Percentiles rank a stretch among this genome's conserved stretches.
phyloP scores from a whole-genome alignment of 495 filamentous ascomycete species.

The Podospora anserina region DNA sequence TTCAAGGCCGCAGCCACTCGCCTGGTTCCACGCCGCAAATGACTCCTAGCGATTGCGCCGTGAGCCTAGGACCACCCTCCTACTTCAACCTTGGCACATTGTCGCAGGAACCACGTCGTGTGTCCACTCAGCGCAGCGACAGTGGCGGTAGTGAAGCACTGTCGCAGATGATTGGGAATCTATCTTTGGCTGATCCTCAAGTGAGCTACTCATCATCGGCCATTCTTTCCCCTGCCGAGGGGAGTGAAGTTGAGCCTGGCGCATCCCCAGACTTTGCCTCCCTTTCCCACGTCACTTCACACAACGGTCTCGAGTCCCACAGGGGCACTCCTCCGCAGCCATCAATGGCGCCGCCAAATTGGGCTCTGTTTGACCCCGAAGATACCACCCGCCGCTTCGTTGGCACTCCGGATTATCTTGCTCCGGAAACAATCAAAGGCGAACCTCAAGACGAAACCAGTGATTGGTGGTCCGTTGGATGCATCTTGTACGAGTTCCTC shows the following conservation, averaged over 20 bases:
- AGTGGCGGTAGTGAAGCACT: constrained; percentile 84
- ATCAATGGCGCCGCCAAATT: constrained; percentile 85
- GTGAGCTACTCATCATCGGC: constrained; percentile 34
- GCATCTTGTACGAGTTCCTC: constrained; percentile 94
- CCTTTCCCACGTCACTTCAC: constrained; percentile 60
- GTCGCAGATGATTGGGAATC: constrained; percentile 75
- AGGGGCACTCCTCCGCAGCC: constrained; percentile 63
- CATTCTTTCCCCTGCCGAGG: constrained; percentile 58
- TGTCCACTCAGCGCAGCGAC: constrained; percentile 87
- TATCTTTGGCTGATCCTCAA: constrained; percentile 69
- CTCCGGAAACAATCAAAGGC: constrained; percentile 94
- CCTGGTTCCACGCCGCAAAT: constrained; percentile 83
- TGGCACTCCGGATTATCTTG: constrained; percentile 94
- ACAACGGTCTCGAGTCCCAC: constrained; percentile 41
- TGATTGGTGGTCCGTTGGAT: constrained; percentile 99
- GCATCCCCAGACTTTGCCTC: constrained; percentile 69
- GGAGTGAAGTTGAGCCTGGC: constrained; percentile 50
- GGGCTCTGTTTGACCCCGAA: constrained; percentile 94
- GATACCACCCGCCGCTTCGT: constrained; percentile 93
- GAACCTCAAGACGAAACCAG: constrained; percentile 94
- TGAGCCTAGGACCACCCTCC: constrained; percentile 73
- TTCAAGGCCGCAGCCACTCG: constrained; percentile 68
- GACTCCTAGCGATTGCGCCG: constrained; percentile 65
- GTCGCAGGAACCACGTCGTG: constrained; percentile 72
- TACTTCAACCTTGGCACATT: constrained; percentile 79